Conservation (phyloP, 768 basidiomycete species). For the Pleurotus salmoneostramineus region DNA sequence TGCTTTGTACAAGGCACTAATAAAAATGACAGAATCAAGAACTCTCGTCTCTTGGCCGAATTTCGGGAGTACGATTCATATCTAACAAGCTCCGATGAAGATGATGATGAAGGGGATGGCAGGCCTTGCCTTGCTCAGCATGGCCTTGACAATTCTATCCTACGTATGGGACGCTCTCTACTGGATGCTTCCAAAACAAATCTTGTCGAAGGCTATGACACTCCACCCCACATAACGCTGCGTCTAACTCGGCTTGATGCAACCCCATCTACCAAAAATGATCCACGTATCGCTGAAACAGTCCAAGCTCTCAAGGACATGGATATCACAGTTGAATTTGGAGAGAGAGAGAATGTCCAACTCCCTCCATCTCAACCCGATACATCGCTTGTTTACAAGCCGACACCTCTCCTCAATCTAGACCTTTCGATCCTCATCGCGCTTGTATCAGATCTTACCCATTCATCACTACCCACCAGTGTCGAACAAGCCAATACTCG, state of each 20-base stretch:
- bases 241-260: slow-evolving; percentile 71
- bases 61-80: slow-evolving; percentile 86
- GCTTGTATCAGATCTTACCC: slow-evolving; percentile 78
- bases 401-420: slow-evolving; percentile 66
- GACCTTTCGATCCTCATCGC: slow-evolving; percentile 86
- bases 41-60: slow-evolving; percentile 71
- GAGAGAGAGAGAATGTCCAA: slow-evolving; percentile 39
- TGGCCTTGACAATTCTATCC: slow-evolving; percentile 68
- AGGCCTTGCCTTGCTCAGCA: slow-evolving; percentile 41
- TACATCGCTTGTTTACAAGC: slow-evolving; percentile 26
- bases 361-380: slow-evolving; percentile 9
- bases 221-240: slow-evolving; percentile 48
- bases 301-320: slow-evolving; percentile 50
- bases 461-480: slow-evolving; percentile 57
- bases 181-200: slow-evolving; percentile 60
- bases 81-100: slow-evolving; percentile 53
- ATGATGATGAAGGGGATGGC: slow-evolving; percentile 41
- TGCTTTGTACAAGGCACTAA: not conserved
- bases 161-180: slow-evolving; percentile 68
- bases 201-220: slow-evolving; percentile 34
- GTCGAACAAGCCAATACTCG: slow-evolving; percentile 55
- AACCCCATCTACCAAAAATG: slow-evolving; percentile 25
- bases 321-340: slow-evolving; percentile 66
- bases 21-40: slow-evolving; percentile 55
- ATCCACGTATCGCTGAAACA: slow-evolving; percentile 60